These are phyloP conservation scores for Favolaschia claudopus DNA, from an alignment of 768 basidiomycete genomes.

Conservation along the genomic window DNA sequence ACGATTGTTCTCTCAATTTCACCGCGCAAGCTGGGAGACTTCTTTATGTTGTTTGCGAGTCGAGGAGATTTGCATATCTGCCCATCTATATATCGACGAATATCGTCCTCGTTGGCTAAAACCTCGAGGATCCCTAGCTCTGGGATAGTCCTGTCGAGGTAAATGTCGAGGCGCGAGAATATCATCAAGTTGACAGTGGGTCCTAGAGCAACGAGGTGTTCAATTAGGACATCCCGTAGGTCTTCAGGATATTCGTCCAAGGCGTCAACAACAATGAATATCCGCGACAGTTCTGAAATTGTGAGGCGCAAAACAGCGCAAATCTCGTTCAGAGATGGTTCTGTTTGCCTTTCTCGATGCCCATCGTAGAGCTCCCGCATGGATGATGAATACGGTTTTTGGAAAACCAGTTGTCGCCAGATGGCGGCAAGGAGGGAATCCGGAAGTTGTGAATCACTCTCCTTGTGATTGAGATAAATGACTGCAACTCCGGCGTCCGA, in stretches of 20 bases:
- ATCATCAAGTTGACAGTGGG: not conserved
- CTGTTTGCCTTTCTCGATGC: not conserved
- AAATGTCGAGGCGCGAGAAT: not conserved
- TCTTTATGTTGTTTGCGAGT: not conserved
- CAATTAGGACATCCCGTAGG: not conserved
- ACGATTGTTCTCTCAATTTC: constrained; percentile 2
- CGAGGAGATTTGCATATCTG: not conserved
- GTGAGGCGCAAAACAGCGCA: not conserved
- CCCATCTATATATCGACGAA: not conserved
- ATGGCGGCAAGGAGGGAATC: not conserved
- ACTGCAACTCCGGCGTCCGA: not conserved
- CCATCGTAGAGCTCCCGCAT: not conserved
- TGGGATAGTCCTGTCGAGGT: not conserved
- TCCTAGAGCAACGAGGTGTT: not conserved
- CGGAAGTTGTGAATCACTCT: not conserved
- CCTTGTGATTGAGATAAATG: constrained; percentile 14
- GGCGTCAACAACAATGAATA: constrained; percentile 6
- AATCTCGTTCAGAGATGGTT: not conserved
- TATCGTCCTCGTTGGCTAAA: not conserved
- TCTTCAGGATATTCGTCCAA: constrained; percentile 1
- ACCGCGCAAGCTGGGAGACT: not conserved
- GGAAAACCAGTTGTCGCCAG: constrained; percentile 1
- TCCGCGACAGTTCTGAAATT: not conserved
- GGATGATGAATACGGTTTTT: not conserved
- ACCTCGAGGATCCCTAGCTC: not conserved